Conservation (phyloP, 768 basidiomycete genomes). For the Russula lepida region DNA sequence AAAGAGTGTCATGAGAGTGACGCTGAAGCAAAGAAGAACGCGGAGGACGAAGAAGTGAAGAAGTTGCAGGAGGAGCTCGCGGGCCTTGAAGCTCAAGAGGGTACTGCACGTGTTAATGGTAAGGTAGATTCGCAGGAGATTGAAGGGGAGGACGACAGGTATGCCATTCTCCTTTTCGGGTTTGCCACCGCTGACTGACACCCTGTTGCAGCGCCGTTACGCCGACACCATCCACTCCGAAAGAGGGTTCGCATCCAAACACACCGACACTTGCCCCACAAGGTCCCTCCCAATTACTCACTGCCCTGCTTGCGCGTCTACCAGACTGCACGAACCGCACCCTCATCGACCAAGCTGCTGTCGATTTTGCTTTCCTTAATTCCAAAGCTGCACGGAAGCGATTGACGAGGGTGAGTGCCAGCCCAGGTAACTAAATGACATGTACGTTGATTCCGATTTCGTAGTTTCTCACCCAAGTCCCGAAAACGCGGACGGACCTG, state of each 20-base stretch:
- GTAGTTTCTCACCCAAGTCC: conserved; percentile 74
- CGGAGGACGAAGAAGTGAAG: conserved; percentile 59
- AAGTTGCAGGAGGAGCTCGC: conserved; percentile 75
- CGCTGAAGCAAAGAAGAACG: conserved; percentile 47
- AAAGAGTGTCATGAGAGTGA: conserved; percentile 35
- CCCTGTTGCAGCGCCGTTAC: conserved; percentile 36
- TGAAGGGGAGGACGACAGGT: conserved; percentile 25
- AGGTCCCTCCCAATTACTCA: conserved; percentile 89
- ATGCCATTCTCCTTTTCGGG: conserved; percentile 21
- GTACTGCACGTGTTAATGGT: conserved; percentile 14
- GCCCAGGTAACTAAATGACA: too few relatives aligned
- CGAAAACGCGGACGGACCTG: conserved; percentile 82
- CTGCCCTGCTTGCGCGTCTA: conserved; percentile 80
- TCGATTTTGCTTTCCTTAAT: conserved; percentile 95
- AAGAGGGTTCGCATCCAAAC: conserved; percentile 39
- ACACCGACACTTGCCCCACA: conserved; percentile 70
- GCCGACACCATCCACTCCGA: conserved; percentile 63
- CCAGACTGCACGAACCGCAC: conserved; percentile 91
- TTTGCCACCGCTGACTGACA: not conserved
- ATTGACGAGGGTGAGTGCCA: conserved; percentile 59
- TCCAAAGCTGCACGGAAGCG: conserved; percentile 94
- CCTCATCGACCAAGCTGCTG: conserved; percentile 85
- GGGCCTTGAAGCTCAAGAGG: conserved; percentile 39
- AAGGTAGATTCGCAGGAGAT: conserved; percentile 14
- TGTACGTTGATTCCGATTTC: not conserved